Percentiles rank a stretch among this genome's conserved stretches.
These are phyloP conservation scores for Yarrowia galli DNA, from an alignment of 1,139 yeast species.

Conservation along the genomic window DNA sequence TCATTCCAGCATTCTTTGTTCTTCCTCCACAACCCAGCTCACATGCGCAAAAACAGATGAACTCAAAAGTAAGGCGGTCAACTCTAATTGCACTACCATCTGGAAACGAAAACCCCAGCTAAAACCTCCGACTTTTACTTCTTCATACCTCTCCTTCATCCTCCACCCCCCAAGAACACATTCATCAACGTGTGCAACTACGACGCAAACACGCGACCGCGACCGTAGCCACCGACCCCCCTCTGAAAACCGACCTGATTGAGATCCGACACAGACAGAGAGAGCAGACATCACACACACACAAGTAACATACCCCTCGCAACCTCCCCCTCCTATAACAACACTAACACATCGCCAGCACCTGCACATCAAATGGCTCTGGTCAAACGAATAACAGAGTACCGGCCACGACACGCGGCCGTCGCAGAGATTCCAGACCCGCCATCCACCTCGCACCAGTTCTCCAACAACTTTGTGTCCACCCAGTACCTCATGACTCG, in stretches of 20 bases:
- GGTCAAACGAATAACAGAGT: constrained; percentile 36
- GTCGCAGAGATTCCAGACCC: constrained; percentile 35
- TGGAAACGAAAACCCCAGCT: constrained; percentile 21
- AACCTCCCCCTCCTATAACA: not conserved
- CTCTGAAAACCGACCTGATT: not conserved
- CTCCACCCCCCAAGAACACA: not conserved
- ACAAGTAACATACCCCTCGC: not conserved
- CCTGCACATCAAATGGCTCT: constrained; percentile 20
- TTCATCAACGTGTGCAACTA: too few species aligned
- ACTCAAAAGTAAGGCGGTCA: constrained; percentile 22
- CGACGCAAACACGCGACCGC: not conserved
- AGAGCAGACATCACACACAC: too few species aligned
- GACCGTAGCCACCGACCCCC: not conserved
- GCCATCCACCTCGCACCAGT: constrained; percentile 26
- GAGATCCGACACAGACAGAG: not conserved
- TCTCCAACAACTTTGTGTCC: constrained; percentile 36
- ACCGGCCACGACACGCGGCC: constrained; percentile 35
- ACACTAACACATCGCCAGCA: not conserved
- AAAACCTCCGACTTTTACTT: not conserved
- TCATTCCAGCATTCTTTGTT: not conserved
- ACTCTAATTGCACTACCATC: constrained; percentile 8
- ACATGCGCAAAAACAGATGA: constrained; percentile 4
- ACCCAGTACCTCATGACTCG: constrained; percentile 19
- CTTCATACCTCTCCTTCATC: not conserved
- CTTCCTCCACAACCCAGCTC: not conserved